Percentiles rank a stretch among this genome's conserved stretches.
phyloP scores from a whole-genome alignment of 805 yeast genomes.

The Wickerhamiella allomyrinae region DNA sequence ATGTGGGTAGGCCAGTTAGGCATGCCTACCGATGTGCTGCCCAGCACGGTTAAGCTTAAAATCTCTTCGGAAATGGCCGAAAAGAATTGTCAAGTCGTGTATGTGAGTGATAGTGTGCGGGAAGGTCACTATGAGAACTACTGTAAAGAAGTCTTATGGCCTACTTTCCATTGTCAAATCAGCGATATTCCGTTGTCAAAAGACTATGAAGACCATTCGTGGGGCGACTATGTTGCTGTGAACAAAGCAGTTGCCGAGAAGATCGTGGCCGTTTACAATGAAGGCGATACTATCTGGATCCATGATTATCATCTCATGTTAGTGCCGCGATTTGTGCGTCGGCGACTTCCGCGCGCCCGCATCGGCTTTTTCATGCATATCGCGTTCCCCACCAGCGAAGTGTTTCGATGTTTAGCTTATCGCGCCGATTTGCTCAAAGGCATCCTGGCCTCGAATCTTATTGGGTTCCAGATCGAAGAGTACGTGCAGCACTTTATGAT shows the following conservation, averaged over 20 bases:
- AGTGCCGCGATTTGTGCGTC: slow-evolving; percentile 73
- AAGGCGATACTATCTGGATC: slow-evolving; percentile 75
- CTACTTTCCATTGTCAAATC: slow-evolving; percentile 82
- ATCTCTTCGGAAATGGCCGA: slow-evolving; percentile 34
- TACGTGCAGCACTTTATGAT: slow-evolving; percentile 88
- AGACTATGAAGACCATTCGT: slow-evolving; percentile 90
- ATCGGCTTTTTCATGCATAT: slow-evolving; percentile 89
- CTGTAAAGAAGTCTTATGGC: slow-evolving; percentile 94
- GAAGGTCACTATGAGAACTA: slow-evolving; percentile 85
- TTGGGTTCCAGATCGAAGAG: slow-evolving; percentile 84
- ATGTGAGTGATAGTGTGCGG: slow-evolving; percentile 63
- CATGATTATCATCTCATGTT: slow-evolving; percentile 87
- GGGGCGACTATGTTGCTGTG: slow-evolving; percentile 66
- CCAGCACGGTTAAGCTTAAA: slow-evolving; percentile 36
- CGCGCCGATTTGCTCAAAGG: slow-evolving; percentile 66
- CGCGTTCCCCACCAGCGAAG: slow-evolving; percentile 91
- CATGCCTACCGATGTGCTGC: slow-evolving; percentile 76
- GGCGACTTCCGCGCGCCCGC: slow-evolving; percentile 61
- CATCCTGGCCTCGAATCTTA: slow-evolving; percentile 73
- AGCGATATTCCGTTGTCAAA: slow-evolving; percentile 91
- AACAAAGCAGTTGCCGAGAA: slow-evolving; percentile 72
- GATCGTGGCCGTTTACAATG: slow-evolving; percentile 50
- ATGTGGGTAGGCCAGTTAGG: slow-evolving; percentile 88
- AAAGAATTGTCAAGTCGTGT: slow-evolving; percentile 45
- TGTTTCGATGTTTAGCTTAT: slow-evolving; percentile 85